Percentiles rank a stretch among this genome's conserved stretches.
Conservation (phyloP, 2,329 filamentous ascomycete species). For the Alternaria sp. region DNA sequence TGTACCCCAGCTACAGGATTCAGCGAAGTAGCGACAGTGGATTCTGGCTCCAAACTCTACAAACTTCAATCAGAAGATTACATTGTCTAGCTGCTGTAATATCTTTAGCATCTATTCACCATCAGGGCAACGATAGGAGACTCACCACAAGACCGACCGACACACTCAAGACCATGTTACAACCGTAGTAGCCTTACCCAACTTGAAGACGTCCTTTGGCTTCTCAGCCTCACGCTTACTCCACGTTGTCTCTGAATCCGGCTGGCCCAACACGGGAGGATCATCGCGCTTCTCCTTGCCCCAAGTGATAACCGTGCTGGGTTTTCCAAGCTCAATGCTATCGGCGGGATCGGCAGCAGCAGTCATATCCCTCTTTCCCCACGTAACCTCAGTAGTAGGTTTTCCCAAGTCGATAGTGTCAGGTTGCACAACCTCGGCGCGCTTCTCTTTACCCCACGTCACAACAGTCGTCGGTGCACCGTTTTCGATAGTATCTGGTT, state of each 20-base stretch:
- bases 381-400: conserved; percentile 14
- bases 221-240: conserved; percentile 23
- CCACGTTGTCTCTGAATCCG: conserved; percentile 26
- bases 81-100: neutral
- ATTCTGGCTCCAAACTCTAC: neutral
- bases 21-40: neutral
- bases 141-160: neutral
- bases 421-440: neutral
- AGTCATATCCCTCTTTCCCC: conserved; percentile 10
- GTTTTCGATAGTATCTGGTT: neutral
- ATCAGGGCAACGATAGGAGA: neutral
- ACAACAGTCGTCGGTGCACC: neutral
- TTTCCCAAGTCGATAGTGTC: neutral
- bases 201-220: conserved; percentile 22
- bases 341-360: conserved; percentile 4
- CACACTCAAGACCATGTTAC: conserved; percentile 26
- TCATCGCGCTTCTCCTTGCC: conserved; percentile 19
- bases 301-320: conserved; percentile 8
- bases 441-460: conserved; percentile 10
- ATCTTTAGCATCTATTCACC: neutral
- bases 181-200: conserved; percentile 24
- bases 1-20: neutral
- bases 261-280: conserved; percentile 13
- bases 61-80: neutral
- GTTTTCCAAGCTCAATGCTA: conserved; percentile 11